Base-by-base conservation (phyloP, 352 stramenopile genomes). In the Phytophthora fragariae region DNA sequence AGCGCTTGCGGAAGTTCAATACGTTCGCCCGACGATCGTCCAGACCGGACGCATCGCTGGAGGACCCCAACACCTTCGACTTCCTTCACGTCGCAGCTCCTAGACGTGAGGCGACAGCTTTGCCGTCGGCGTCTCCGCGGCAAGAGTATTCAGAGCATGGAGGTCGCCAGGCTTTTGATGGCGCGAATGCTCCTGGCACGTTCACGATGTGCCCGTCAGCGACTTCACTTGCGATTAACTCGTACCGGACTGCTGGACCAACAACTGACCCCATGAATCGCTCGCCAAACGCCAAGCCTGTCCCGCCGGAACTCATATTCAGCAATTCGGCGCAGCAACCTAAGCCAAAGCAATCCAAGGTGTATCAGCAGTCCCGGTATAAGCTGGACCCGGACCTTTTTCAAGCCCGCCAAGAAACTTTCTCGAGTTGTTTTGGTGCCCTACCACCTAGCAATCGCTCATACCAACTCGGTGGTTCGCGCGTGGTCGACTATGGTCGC, bases 291-390 rank as follows among this genome's bases (percentile, higher is more conserved):
- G 44, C 6, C 17, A 77, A 70, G 11, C 46, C 56, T 21, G 37
- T 50, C n/a, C 49, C 65, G 37, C 61, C 66, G 21, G 21, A 50
- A 15, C 19, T 79, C 4, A 44, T 62, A 19, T 55, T 80, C 9
- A 75, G 52, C 44, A 79, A 65, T 31, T 64, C 75, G 0, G 14
- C 5, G 17, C n/a, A 44, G 5, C 61, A 67, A 46, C 46, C 44
- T 27, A 59, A 27, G 1, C 59, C 56, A 29, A 70, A 72, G 9
- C 69, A 80, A 53, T 57, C 61, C 58, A 76, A 76, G n/a, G 54
- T 72, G 27, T 84, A 63, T 49, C 81, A 86, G 31, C 73, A 84
- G 49, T 85, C 78, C 44, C 75, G 71, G 62, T 88, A 88, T 56
- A 82, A 77, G 5, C 70, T 88, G 44, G 79, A 86, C 17, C 81